Conservation (phyloP, 2,329 filamentous ascomycete species). For the Cercospora canescens region DNA sequence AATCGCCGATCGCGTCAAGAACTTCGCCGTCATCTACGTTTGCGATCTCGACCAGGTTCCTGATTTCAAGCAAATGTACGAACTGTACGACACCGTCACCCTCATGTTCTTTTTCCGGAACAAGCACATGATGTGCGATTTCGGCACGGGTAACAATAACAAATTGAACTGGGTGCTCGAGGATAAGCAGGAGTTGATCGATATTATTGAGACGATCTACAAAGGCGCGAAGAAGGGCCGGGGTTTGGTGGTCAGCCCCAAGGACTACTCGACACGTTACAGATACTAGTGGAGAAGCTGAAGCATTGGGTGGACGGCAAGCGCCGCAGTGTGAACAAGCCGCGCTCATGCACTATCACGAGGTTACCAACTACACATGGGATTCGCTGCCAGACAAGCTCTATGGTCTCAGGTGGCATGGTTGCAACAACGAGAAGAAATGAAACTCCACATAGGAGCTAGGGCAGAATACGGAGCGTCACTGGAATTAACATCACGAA, state of each 20-base stretch:
- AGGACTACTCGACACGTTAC: constrained; percentile 75
- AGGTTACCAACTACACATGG: not conserved
- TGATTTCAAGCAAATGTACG: constrained; percentile 96
- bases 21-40: constrained; percentile 88
- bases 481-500: not conserved
- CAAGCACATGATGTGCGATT: constrained; percentile 98
- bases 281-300: constrained; percentile 54
- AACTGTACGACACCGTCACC: constrained; percentile 77
- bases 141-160: constrained; percentile 98
- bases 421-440: not conserved
- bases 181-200: constrained; percentile 97
- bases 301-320: not conserved
- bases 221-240: constrained; percentile 97
- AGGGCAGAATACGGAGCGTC: not conserved
- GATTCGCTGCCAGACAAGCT: not conserved
- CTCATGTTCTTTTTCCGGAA: constrained; percentile 99
- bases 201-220: constrained; percentile 98
- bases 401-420: not conserved
- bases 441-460: not conserved
- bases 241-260: constrained; percentile 93
- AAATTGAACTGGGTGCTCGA: constrained; percentile 96
- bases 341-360: not conserved
- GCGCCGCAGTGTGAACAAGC: not conserved
- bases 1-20: constrained; percentile 91
- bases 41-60: constrained; percentile 90